Evolutionary conservation across 306 rosid genomes (phyloP).

Genomic region (Leucaena leucocephala): DNA sequence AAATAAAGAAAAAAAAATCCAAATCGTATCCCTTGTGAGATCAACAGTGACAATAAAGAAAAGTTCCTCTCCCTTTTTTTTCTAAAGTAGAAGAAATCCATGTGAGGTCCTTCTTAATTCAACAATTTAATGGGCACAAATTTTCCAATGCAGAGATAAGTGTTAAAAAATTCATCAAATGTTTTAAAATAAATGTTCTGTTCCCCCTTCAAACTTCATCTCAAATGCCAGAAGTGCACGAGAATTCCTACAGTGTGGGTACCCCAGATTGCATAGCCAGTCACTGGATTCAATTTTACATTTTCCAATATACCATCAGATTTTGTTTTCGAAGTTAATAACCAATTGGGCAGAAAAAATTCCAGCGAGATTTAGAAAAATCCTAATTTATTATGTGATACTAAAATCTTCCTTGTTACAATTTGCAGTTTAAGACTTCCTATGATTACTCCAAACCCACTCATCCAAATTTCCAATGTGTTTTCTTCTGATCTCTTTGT

Average conservation of each 20-base stretch:
- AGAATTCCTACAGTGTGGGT: neutral
- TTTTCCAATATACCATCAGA: neutral
- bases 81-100: neutral
- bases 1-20: neutral
- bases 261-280: neutral
- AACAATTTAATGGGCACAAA: neutral
- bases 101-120: neutral
- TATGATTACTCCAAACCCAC: slow-evolving; percentile 28
- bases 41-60: neutral
- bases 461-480: slow-evolving; percentile 17
- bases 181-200: neutral
- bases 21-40: neutral
- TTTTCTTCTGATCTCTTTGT: slow-evolving; percentile 15
- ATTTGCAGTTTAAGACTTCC: slow-evolving; percentile 31
- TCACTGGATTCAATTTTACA: neutral
- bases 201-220: no score
- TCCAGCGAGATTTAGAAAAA: neutral
- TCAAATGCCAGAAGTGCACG: neutral
- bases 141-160: neutral
- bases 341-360: slow-evolving; percentile 19
- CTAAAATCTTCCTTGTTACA: slow-evolving; percentile 31
- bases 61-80: neutral
- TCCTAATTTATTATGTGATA: slow-evolving; percentile 13
- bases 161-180: neutral
- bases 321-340: slow-evolving; percentile 40